Evolutionary conservation across 768 basidiomycete genomes (phyloP).

Genomic region (Tubosaeta sp.): DNA sequence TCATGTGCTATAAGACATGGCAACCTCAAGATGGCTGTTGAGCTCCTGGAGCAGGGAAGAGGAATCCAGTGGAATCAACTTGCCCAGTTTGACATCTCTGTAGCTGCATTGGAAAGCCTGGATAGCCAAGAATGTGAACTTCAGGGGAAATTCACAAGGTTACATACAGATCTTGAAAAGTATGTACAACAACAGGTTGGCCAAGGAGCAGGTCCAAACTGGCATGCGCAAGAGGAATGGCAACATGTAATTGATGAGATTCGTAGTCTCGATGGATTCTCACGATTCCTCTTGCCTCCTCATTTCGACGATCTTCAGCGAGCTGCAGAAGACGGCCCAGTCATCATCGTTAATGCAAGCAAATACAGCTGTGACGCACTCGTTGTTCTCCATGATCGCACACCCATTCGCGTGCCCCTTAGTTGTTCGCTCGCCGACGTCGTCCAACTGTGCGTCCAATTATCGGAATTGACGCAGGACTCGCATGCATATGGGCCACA

Average conservation of each 20-base stretch:
- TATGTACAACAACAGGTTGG: background rate
- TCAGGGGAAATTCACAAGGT: background rate
- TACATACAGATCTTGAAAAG: background rate
- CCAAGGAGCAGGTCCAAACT: background rate
- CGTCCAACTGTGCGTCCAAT: background rate
- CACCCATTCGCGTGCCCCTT: background rate
- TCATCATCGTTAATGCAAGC: background rate
- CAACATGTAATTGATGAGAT: background rate
- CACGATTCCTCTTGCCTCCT: background rate
- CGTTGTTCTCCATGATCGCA: background rate
- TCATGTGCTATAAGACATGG: background rate
- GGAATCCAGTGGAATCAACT: slow-evolving; percentile 1
- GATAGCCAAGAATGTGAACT: background rate
- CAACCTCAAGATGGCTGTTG: background rate
- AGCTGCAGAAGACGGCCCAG: background rate
- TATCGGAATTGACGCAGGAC: background rate
- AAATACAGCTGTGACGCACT: background rate
- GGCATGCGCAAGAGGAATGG: background rate
- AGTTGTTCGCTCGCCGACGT: background rate
- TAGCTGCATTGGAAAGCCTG: background rate
- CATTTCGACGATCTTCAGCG: background rate
- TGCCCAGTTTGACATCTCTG: background rate
- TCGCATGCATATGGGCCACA: background rate
- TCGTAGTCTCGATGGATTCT: background rate
- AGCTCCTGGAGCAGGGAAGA: background rate